Conservation (phyloP, 129 eudicot genomes). For the Centaurea solstitialis region DNA sequence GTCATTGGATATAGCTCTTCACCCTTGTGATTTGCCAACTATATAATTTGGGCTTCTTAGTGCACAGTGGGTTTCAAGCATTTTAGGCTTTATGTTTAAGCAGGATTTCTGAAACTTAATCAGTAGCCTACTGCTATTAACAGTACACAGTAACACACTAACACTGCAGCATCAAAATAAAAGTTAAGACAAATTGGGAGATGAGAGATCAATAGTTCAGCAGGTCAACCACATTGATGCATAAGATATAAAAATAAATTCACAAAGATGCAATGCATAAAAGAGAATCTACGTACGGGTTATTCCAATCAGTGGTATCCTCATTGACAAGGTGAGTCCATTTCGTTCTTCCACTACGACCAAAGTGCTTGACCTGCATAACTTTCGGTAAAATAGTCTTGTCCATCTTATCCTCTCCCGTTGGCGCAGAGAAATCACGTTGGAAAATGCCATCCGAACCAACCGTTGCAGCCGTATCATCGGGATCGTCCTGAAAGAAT, state of each 20-base stretch:
- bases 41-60: too few species aligned
- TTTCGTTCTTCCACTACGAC: conserved; percentile 95
- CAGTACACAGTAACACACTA: neutral
- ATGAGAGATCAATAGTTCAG: neutral
- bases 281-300: conserved; percentile 62
- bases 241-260: conserved; percentile 1
- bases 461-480: conserved; percentile 78
- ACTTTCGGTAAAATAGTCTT: conserved; percentile 90
- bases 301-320: conserved; percentile 99
- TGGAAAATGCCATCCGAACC: conserved; percentile 54
- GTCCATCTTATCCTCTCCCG: conserved; percentile 96
- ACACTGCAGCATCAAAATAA: neutral
- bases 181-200: neutral
- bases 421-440: conserved; percentile 90
- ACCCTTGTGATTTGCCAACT: too few species aligned
- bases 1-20: too few species aligned
- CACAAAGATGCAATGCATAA: neutral
- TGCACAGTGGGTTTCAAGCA: too few species aligned
- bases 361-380: conserved; percentile 98
- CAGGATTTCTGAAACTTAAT: too few species aligned
- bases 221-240: conserved; percentile 9
- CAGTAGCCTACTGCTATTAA: too few species aligned
- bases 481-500: conserved; percentile 77
- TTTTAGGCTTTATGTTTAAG: too few species aligned
- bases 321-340: conserved; percentile 98